phyloP scores from a whole-genome alignment of 148 eudicot species.

The Rhododendron griersonianum region DNA sequence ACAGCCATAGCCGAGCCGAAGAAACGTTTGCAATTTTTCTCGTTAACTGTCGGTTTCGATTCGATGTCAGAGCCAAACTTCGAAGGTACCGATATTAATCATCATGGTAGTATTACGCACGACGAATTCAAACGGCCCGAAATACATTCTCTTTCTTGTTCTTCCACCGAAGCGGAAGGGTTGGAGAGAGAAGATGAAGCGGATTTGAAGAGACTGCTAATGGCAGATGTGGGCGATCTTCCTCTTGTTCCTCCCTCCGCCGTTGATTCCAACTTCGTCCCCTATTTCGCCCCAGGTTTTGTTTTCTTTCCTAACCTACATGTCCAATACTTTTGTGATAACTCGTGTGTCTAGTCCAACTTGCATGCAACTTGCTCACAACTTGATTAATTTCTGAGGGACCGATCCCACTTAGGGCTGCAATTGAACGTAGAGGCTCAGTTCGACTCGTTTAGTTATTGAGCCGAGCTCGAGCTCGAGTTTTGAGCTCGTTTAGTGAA shows the following conservation, averaged over 20 bases:
- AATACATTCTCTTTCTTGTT: constrained; percentile 1
- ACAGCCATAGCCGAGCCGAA: not conserved
- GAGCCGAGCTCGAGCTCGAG: too few species aligned
- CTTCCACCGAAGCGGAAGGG: not conserved
- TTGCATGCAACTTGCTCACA: not conserved
- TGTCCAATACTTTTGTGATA: not conserved
- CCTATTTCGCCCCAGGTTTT: constrained; percentile 65
- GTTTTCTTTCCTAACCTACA: not conserved
- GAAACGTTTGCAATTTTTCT: not conserved
- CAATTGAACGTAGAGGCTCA: too few species aligned
- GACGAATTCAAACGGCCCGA: not conserved
- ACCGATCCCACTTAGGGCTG: too few species aligned
- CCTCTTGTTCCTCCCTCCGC: constrained; percentile 69
- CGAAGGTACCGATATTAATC: not conserved
- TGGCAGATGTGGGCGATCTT: constrained; percentile 51
- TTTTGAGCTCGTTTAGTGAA: too few species aligned
- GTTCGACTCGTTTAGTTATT: too few species aligned
- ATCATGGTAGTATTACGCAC: not conserved
- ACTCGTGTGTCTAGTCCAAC: not conserved
- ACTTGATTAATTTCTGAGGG: not conserved
- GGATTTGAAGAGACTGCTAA: constrained; percentile 40
- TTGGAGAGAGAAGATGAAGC: constrained; percentile 28
- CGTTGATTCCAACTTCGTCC: constrained; percentile 61
- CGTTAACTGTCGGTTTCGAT: constrained; percentile 6
- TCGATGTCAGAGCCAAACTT: constrained; percentile 7